A percentile compares a stretch with the other conserved stretches of the same genome.
Evolutionary conservation across 2,329 filamentous ascomycete species (phyloP).

Genomic region (Remersonia thermophila): DNA sequence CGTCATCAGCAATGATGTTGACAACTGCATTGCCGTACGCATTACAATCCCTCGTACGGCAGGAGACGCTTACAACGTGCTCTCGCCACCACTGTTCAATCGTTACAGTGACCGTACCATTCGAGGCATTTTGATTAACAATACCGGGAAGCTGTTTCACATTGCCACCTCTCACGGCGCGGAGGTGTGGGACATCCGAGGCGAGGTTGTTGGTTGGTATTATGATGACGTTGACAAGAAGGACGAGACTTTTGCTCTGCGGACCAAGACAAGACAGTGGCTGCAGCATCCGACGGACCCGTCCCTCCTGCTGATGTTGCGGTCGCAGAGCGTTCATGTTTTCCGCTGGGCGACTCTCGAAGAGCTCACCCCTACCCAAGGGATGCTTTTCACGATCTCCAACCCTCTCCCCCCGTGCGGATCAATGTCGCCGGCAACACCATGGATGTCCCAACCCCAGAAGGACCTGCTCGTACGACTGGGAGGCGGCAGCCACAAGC

Average conservation of each 20-base stretch:
- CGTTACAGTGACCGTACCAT: not conserved
- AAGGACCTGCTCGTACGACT: no score
- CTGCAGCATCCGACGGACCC: not conserved
- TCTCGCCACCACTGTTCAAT: not conserved
- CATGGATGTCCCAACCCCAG: constrained; percentile 1
- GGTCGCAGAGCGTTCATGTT: not conserved
- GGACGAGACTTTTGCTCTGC: not conserved
- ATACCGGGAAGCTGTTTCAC: not conserved
- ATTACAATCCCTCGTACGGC: not conserved
- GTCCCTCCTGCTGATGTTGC: not conserved
- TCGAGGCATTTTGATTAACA: not conserved
- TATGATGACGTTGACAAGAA: not conserved
- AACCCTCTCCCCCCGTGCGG: not conserved
- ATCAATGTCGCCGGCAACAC: not conserved
- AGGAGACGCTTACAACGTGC: not conserved
- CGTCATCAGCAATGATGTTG: not conserved
- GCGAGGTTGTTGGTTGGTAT: not conserved
- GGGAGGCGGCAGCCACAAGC: no score
- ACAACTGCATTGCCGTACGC: not conserved
- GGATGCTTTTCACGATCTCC: not conserved
- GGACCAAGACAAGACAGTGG: not conserved
- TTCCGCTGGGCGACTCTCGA: not conserved
- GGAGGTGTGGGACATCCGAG: not conserved
- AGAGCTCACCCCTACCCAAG: not conserved
- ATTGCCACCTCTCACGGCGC: not conserved